Evolutionary conservation across 768 basidiomycete genomes (phyloP), one percentile per base, ranked within the genome.

Genomic region (Naganishia onofrii): DNA sequence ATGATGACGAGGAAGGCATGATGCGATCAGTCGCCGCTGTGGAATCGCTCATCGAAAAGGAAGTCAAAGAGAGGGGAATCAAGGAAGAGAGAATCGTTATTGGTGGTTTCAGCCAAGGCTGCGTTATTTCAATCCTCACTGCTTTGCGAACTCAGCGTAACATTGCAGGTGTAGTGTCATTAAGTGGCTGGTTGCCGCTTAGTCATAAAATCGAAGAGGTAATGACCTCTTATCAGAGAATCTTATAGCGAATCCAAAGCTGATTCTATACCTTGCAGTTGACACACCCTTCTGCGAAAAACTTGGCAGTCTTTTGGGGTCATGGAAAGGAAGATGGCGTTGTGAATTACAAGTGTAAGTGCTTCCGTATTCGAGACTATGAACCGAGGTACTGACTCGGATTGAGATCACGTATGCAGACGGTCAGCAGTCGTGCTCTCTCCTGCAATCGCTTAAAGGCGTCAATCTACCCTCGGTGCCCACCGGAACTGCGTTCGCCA

Each of bases 91-190:
- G 89, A 63, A 89, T 95, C 75, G 85, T 95, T 36, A 81, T 97
- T 28, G 92, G 91, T 42, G 93, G 93, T 12, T 95, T 94, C 82
- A 89, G 88, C 71, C 93, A 95, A 79, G 93, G 91, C 44, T 90
- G 76, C 23, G 86, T 88, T 28, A 88, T 94, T 84, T 85, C 88
- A 9, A 83, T 93, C n/a, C 81, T 93, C 58, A 87, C 88, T 3
- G 91, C 87, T 9, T 82, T 94, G 69, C 89, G 87, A 1, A 84
- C 83, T 2, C 86, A 87, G 72, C 83, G 86, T 36, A 88, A 87
- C 74, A 83, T 93, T 19, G 91, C 85, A 1, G 92, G 92, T 4
- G 77, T 92, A 26, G 86, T 84, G 21, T 84, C 86, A 6, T 83
- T 95, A 73, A 92, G 90, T 72, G 89, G 89, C 6, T 95, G 90